Evolutionary conservation across 495 filamentous ascomycete genomes (phyloP), one percentile per base, ranked within the genome.

Genomic region (Lasiosphaeria miniovina): DNA sequence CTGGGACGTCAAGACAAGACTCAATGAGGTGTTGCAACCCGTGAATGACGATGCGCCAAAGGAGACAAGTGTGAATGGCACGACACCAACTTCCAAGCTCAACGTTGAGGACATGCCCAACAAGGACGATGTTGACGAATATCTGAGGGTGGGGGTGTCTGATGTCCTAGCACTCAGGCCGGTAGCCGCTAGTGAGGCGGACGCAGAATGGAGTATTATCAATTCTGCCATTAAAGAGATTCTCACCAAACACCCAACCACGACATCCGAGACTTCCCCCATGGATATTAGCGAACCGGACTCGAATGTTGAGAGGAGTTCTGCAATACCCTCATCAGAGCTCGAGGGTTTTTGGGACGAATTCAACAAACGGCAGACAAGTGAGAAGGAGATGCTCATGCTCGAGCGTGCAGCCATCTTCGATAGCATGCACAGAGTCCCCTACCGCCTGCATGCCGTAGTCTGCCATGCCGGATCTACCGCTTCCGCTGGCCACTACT

Each of bases 401-500:
- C 49, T 14, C 3, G 75, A 79, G 36, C 64, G 88, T n/a, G 68
- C 78, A n/a, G 76, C 65, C 36, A 82, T 90, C 61, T 96, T 93
- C 64, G 74, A 70, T 4, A 79, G 80, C 56, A 72, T 82, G 62
- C 77, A 75, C 36, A 69, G 84, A 31, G 71, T 90, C 31, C 80
- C 85, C 3, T 99, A 97, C 71, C 84, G 82, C n/a, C 84, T 99
- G 11, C 90, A 95, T 58, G 90, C 94, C 0, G 88, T 97, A 24
- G 93, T 98, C 71, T 90, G 96, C 53, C 95, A 99, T 68, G 83
- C 87, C 4, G 95, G 88, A 49, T 63, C 71, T 17, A 75, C 67
- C 12, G 62, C 73, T 6, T 63, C 67, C 2, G 89, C 88, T 52
- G 94, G 94, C 1, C 94, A 98, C 71, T 99, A 97, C 76, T 99